A percentile compares a stretch with the other conserved stretches of the same genome.
Conservation (phyloP, 1,284 basidiomycete species). For the Sanghuangporus sanghuang region DNA sequence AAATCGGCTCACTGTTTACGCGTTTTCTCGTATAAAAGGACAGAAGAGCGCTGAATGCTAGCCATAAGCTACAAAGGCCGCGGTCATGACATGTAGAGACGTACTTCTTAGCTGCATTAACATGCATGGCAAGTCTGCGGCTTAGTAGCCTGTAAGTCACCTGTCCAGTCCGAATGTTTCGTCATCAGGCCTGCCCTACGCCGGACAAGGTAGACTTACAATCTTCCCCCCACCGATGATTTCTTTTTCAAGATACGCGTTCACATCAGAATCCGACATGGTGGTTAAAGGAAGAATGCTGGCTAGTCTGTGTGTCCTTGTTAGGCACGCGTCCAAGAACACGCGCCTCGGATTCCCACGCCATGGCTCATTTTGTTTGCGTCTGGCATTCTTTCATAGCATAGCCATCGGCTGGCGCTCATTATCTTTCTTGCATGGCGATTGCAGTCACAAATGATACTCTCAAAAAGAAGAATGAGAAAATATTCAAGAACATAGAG, state of each 20-base stretch:
- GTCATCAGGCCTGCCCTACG: constrained; percentile 1
- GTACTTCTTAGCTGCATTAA: constrained; percentile 70
- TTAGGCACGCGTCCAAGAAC: not conserved
- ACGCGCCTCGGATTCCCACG: not conserved
- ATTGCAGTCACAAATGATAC: not conserved
- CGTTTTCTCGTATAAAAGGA: constrained; percentile 42
- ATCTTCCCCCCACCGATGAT: constrained; percentile 57
- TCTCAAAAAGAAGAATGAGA: constrained; percentile 6
- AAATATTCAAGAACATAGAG: constrained; percentile 2
- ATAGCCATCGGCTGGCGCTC: not conserved
- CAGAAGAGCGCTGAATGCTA: constrained; percentile 50
- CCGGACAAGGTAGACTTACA: constrained; percentile 34
- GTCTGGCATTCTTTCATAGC: not conserved
- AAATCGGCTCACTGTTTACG: constrained; percentile 36
- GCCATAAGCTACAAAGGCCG: not conserved
- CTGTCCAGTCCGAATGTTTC: constrained; percentile 30
- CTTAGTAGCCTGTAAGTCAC: constrained; percentile 73
- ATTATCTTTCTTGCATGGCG: not conserved
- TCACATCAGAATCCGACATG: constrained; percentile 42
- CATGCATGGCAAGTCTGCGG: constrained; percentile 59
- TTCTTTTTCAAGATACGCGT: constrained; percentile 59
- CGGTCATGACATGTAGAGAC: constrained; percentile 19
- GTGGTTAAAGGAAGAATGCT: not conserved
- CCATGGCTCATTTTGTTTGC: not conserved
- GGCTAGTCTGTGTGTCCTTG: not conserved